These are phyloP conservation scores for Meyerozyma athensensis DNA, from an alignment of 1,139 yeast genomes.

Conservation along the genomic window DNA sequence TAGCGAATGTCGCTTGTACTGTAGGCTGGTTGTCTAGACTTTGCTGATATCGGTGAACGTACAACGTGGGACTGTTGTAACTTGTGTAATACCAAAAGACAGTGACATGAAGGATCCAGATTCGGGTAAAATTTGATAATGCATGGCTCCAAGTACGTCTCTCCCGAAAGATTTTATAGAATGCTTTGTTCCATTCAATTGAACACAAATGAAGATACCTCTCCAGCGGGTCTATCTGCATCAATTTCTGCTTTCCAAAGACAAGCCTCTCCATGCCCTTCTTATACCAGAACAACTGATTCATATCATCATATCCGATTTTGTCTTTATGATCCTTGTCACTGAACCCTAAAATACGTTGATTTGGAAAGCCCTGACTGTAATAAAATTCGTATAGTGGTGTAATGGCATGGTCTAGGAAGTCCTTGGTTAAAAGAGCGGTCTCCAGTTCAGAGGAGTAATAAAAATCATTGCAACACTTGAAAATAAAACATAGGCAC, in stretches of 20 bases:
- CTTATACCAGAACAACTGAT: conserved; percentile 57
- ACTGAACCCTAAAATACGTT: too few species aligned
- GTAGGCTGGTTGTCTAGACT: conserved; percentile 47
- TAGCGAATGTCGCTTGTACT: conserved; percentile 37
- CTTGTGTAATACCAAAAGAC: conserved; percentile 58
- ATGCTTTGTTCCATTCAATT: conserved; percentile 47
- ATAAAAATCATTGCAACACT: conserved; percentile 70
- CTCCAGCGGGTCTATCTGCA: conserved; percentile 40
- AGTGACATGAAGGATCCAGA: conserved; percentile 58
- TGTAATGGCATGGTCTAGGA: conserved; percentile 63
- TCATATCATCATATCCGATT: conserved; percentile 63
- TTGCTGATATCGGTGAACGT: conserved; percentile 45
- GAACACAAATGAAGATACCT: conserved; percentile 41
- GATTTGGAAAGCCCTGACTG: too few species aligned
- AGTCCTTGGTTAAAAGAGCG: conserved; percentile 22
- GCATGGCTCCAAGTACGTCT: conserved; percentile 58
- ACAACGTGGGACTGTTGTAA: conserved; percentile 50
- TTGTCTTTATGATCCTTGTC: conserved; percentile 51
- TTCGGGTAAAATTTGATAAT: conserved; percentile 52
- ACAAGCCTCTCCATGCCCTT: conserved; percentile 44
- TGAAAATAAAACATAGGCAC: conserved; percentile 73
- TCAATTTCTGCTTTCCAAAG: conserved; percentile 30
- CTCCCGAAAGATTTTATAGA: conserved; percentile 53
- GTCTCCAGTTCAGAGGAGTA: conserved; percentile 35
- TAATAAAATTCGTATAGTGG: conserved; percentile 66